Evolutionary conservation across 2,329 filamentous ascomycete species (phyloP), one percentile per base, ranked within the genome.

Genomic region (Xylaria sp.): DNA sequence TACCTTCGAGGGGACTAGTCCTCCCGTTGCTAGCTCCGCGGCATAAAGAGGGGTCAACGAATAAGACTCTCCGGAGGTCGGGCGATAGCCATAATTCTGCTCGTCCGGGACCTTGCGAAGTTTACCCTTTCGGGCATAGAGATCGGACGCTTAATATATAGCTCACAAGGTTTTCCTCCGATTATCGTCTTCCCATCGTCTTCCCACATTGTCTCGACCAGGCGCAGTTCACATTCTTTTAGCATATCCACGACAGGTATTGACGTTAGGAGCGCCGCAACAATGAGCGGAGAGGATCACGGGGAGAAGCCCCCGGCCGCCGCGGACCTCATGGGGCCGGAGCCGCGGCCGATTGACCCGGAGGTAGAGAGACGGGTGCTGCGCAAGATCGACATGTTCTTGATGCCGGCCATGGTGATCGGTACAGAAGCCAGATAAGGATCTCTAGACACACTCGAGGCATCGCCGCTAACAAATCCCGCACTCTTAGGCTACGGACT

Each of bases 321-420:
- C 5, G 23, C 17, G 6, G 47, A 61, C 23, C 5, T 47, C 17
- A 43, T 31, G 15, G 37, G 21, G 15, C 19, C 47, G 2, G 58
- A 55, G 8, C 27, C 47, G 4, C 47, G 27, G 13, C 40, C 55
- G 25, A 57, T 63, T 27, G 44, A 90, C 67, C 82, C 84, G 0
- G 77, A 73, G 0, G 73, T 86, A 0, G 83, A 83, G 60, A 80
- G 78, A 17, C 80, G 83, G 47, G 87, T 88, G 8, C 74, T 90
- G 23, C 78, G 85, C 48, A 91, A 90, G 76, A 89, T 90, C 53
- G 88, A 91, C 68, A 75, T 79, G 65, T 88, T 88, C 64, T 74
- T 91, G 46, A 89, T 91, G 33, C 89, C 89, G 0, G 82, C 85
- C 11, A 91, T 91, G 88, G 80, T 84, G 21, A 69, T 87, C 68